Percentiles rank a stretch among this genome's conserved stretches.
Evolutionary conservation across 2,329 filamentous ascomycete genomes (phyloP).

Genomic region (Pyrenochaeta sp.): DNA sequence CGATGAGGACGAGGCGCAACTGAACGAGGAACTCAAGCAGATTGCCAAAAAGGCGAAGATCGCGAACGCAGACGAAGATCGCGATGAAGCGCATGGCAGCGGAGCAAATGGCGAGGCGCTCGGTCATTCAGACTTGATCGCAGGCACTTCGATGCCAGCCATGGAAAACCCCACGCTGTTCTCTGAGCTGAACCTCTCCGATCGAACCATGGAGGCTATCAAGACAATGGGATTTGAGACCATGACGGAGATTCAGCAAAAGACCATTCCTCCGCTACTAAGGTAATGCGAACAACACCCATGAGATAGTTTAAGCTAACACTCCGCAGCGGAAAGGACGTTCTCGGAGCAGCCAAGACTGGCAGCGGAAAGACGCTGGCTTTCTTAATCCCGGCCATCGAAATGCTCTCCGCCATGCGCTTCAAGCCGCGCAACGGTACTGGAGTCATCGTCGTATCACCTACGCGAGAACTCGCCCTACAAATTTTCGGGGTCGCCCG

Average conservation of each 20-base stretch:
- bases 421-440: constrained; percentile 91
- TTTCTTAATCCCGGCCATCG: constrained; percentile 91
- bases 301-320: constrained; percentile 3
- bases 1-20: constrained; percentile 37
- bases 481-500: constrained; percentile 96
- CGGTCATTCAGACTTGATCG: constrained; percentile 59
- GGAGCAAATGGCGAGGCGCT: constrained; percentile 38
- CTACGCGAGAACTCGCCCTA: constrained; percentile 90
- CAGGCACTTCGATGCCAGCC: constrained; percentile 64
- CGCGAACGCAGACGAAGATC: constrained; percentile 39
- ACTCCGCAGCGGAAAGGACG: constrained; percentile 71
- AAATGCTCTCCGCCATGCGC: constrained; percentile 86
- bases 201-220: constrained; percentile 88
- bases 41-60: constrained; percentile 37
- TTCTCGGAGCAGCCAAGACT: constrained; percentile 94
- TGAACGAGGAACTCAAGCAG: constrained; percentile 45
- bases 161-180: constrained; percentile 75
- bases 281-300: constrained; percentile 52
- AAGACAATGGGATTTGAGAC: constrained; percentile 90
- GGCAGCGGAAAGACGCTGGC: constrained; percentile 95
- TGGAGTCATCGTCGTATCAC: constrained; percentile 90
- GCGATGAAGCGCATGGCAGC: constrained; percentile 27
- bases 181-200: constrained; percentile 81
- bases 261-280: constrained; percentile 85
- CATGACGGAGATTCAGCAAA: constrained; percentile 94